Percentiles rank a stretch among this genome's conserved stretches.
Conservation (phyloP, 2,329 filamentous ascomycete genomes). For the Pestalotiopsis sp. region DNA sequence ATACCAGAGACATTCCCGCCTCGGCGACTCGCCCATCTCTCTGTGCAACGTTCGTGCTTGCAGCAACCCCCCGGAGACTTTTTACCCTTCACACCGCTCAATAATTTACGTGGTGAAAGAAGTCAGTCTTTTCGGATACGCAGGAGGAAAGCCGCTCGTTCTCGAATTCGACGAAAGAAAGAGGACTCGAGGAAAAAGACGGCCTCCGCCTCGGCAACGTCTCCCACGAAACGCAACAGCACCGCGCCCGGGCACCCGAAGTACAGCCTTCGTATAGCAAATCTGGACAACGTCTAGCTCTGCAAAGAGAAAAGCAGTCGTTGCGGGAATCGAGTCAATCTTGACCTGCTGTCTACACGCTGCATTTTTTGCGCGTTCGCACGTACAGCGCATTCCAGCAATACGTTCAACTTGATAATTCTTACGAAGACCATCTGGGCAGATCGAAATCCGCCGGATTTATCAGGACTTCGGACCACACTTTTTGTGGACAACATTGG, state of each 20-base stretch:
- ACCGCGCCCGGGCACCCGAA: neutral
- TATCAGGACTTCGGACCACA: neutral
- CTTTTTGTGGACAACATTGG: slow-evolving; percentile 18
- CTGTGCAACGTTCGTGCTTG: slow-evolving; percentile 9
- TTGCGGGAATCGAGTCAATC: neutral
- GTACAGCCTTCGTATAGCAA: neutral
- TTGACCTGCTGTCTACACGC: neutral
- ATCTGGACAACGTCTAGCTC: neutral
- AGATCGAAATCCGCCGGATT: neutral
- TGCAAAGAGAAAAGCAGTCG: neutral
- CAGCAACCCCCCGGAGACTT: neutral
- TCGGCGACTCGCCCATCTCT: slow-evolving; percentile 20
- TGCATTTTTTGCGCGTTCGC: neutral
- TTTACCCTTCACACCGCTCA: neutral
- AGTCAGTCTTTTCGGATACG: neutral
- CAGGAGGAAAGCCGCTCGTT: neutral
- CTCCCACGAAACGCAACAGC: neutral
- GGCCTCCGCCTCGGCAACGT: neutral
- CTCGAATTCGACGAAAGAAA: neutral
- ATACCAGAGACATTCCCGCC: slow-evolving; percentile 21
- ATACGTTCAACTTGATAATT: neutral
- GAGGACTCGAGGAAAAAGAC: neutral
- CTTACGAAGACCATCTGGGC: neutral
- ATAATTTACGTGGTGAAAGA: neutral
- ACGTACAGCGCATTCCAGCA: neutral